A percentile compares a stretch with the other conserved stretches of the same genome.
Conservation (phyloP, 2,329 filamentous ascomycete species). For the Didymosphaeria variabile region DNA sequence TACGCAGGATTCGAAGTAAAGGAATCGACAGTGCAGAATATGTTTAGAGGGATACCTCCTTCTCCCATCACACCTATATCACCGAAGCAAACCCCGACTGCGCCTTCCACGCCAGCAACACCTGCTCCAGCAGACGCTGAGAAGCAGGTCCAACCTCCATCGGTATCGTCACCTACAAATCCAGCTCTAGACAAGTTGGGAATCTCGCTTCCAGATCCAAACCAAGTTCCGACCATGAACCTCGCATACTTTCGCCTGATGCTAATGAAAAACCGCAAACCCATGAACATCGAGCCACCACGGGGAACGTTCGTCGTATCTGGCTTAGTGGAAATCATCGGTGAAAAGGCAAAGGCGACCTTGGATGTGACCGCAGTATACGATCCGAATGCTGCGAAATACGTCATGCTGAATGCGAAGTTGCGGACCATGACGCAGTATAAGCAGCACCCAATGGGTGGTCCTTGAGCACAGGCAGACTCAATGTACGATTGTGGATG, state of each 20-base stretch:
- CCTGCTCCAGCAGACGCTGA: slow-evolving; percentile 26
- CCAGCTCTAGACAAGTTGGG: slow-evolving; percentile 30
- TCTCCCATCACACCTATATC: slow-evolving; percentile 16
- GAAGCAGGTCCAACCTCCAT: slow-evolving; percentile 19
- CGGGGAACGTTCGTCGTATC: slow-evolving; percentile 56
- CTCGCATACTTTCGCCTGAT: slow-evolving; percentile 37
- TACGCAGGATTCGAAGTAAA: slow-evolving; percentile 39
- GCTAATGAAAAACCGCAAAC: slow-evolving; percentile 32
- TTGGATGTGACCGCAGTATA: slow-evolving; percentile 58
- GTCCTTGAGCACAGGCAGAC: slow-evolving; percentile 29
- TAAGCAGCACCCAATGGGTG: slow-evolving; percentile 52
- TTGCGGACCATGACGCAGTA: slow-evolving; percentile 39
- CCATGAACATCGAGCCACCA: slow-evolving; percentile 44
- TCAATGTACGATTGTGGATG: neutral
- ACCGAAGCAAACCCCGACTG: slow-evolving; percentile 17
- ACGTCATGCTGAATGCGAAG: slow-evolving; percentile 39
- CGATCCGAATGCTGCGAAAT: slow-evolving; percentile 54
- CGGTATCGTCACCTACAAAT: slow-evolving; percentile 20
- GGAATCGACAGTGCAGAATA: slow-evolving; percentile 23
- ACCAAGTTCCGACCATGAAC: slow-evolving; percentile 36
- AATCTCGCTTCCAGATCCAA: slow-evolving; percentile 35
- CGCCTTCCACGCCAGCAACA: slow-evolving; percentile 21
- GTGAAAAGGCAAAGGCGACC: slow-evolving; percentile 51
- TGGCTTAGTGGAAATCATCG: slow-evolving; percentile 58
- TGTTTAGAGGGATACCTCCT: slow-evolving; percentile 21